phyloP scores from a whole-genome alignment of 345 rosid species.

The Limnanthes douglasii region DNA sequence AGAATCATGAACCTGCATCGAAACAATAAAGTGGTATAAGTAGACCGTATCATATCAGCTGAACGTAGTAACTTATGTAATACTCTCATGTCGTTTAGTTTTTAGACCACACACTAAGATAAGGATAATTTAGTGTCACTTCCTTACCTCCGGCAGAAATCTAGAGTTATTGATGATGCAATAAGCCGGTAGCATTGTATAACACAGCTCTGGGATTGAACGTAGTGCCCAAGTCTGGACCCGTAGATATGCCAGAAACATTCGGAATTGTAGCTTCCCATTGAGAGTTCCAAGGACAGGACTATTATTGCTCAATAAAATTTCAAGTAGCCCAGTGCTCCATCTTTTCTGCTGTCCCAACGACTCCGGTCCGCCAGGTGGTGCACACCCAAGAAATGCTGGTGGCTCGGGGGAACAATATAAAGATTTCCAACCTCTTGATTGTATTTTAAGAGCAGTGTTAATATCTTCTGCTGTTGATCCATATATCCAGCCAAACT shows the following conservation, averaged over 20 bases:
- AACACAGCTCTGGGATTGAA: constrained; percentile 36
- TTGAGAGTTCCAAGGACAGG: constrained; percentile 14
- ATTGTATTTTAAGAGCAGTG: constrained; percentile 24
- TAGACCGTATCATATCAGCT: too few relatives aligned
- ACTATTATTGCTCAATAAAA: constrained; percentile 11
- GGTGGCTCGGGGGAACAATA: constrained; percentile 12
- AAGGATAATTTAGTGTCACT: too few relatives aligned
- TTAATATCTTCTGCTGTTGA: constrained; percentile 25
- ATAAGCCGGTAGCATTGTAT: constrained; percentile 24
- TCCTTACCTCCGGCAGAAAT: too few relatives aligned
- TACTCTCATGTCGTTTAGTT: too few relatives aligned
- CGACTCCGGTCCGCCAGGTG: constrained; percentile 10
- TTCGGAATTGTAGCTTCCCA: constrained; percentile 20
- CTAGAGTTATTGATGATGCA: constrained; percentile 27
- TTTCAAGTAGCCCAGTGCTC: constrained; percentile 36
- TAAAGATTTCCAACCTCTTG: constrained; percentile 21
- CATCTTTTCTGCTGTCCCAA: constrained; percentile 40
- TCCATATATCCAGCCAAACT: constrained; percentile 42
- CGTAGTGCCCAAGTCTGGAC: constrained; percentile 8
- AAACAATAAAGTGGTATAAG: too few relatives aligned
- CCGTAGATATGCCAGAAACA: constrained; percentile 18
- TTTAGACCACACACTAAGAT: too few relatives aligned
- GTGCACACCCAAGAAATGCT: constrained; percentile 34
- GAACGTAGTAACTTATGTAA: too few relatives aligned
- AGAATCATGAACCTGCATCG: too few relatives aligned